Evolutionary conservation across 257 asterid genomes (phyloP), one percentile per base, ranked within the genome.

Genomic region (Ehretia macrophylla): DNA sequence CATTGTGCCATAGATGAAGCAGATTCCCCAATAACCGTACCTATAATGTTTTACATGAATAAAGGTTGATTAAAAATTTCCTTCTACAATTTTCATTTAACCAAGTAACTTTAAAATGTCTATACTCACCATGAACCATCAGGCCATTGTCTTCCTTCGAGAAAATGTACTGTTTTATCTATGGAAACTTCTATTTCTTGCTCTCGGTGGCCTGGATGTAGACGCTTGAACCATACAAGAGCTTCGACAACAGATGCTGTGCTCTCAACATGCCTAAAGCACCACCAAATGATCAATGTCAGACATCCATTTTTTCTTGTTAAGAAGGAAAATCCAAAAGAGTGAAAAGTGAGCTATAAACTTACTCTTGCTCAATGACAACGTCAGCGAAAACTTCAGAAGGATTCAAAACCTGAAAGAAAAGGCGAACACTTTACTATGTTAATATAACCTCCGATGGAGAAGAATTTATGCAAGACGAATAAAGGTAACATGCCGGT

Each of bases 21-120:
- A 86, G 40, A 86, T 81, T 46, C 95, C 95, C 95, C 92, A 86
- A 51, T 81, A 77, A 3, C 92, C 92, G 66, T 83, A 85, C 92
- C 92, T 86, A 32, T 42, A 10, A 10, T 42, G 8, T 42, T 42
- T 3, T 27, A 27, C 35, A 27, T 42, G 16, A 42, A 42, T 42
- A 2, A 42, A 14, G 8, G 12, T 42, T 2, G 47, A 42, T 10
- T 42, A 42, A 11, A 42, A 4, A 42, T 10, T 73, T 75, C 75
- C 44, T 80, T 62, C 40, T 85, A 27, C 11, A 2, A 2, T 11
- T 11, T 8, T 4, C 19, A 42, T 42, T 42, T 42, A 1, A 14
- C 47, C 47, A 42, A 42, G 12, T 42, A 42, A 42, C 16, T 42
- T 42, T 3, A 1, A 6, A 27, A 27, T n/a, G n/a, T n/a, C 3